phyloP scores from a whole-genome alignment of 495 filamentous ascomycete genomes.

The Chaetomium fimeti region DNA sequence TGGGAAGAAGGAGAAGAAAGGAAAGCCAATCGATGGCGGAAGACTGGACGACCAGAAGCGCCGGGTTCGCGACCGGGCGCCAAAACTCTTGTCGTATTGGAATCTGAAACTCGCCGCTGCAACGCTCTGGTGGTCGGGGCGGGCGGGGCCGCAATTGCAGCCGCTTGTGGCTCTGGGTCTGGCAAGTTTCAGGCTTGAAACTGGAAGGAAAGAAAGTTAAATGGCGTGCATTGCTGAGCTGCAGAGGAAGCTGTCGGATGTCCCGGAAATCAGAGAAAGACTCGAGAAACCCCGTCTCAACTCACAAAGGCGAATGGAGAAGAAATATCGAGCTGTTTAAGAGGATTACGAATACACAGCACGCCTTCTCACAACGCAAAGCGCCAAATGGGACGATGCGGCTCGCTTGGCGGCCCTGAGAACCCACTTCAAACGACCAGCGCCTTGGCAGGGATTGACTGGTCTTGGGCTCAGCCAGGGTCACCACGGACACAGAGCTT shows the following conservation, averaged over 20 bases:
- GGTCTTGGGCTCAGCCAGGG: not conserved
- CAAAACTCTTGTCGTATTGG: slow-evolving; percentile 7
- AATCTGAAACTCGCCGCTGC: slow-evolving; percentile 19
- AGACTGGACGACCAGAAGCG: not conserved
- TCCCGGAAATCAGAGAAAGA: no score
- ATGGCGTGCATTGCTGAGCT: not conserved
- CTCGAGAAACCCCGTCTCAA: not conserved
- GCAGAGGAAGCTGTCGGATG: no score
- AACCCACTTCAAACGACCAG: slow-evolving; percentile 2
- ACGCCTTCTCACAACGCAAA: not conserved
- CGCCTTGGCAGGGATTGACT: slow-evolving; percentile 4
- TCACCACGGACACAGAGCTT: not conserved
- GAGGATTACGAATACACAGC: no score
- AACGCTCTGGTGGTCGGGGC: slow-evolving; percentile 7
- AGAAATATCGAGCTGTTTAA: not conserved
- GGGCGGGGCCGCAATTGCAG: not conserved
- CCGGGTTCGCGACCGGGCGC: slow-evolving; percentile 12
- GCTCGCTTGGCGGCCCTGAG: not conserved
- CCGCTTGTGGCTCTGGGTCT: not conserved
- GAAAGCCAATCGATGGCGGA: slow-evolving; percentile 1
- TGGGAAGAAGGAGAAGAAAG: not conserved
- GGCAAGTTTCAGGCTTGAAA: slow-evolving; percentile 15
- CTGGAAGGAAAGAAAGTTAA: not conserved
- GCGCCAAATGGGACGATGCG: not conserved
- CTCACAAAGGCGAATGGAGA: not conserved